Conservation (phyloP, 2,329 filamentous ascomycete species). For the Colletotrichum graminicola region DNA sequence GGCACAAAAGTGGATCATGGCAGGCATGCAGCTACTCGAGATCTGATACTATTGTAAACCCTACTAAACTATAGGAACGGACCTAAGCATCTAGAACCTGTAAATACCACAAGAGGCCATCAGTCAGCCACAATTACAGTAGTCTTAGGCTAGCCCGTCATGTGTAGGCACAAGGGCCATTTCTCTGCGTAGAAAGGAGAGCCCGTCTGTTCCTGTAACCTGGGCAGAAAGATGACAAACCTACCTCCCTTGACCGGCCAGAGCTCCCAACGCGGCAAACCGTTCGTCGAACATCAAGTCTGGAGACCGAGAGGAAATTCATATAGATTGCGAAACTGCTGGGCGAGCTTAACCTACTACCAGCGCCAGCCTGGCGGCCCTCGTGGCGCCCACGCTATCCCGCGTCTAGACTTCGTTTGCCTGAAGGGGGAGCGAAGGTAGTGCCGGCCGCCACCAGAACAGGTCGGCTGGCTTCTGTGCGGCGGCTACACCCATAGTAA, state of each 20-base stretch:
- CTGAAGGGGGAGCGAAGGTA: neutral
- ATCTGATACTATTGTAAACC: neutral
- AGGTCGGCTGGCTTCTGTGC: neutral
- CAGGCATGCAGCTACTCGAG: neutral
- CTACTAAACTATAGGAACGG: neutral
- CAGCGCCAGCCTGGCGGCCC: neutral
- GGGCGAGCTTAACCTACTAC: neutral
- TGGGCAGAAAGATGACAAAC: too few relatives aligned
- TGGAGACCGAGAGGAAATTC: neutral
- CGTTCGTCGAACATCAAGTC: neutral
- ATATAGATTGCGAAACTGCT: neutral
- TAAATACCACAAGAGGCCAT: neutral
- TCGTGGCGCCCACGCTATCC: slow-evolving; percentile 4
- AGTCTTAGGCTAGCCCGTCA: neutral
- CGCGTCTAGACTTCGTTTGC: neutral
- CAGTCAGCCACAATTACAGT: neutral
- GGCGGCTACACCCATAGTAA: neutral
- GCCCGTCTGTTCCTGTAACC: neutral
- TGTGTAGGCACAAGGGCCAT: neutral
- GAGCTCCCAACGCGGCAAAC: neutral
- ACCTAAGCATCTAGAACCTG: neutral
- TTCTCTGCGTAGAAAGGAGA: neutral
- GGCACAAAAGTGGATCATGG: neutral
- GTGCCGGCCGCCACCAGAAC: neutral
- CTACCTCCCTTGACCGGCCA: neutral